phyloP scores from a whole-genome alignment of 371 early-diverging fungal genomes.

The Mortierella sp. region DNA sequence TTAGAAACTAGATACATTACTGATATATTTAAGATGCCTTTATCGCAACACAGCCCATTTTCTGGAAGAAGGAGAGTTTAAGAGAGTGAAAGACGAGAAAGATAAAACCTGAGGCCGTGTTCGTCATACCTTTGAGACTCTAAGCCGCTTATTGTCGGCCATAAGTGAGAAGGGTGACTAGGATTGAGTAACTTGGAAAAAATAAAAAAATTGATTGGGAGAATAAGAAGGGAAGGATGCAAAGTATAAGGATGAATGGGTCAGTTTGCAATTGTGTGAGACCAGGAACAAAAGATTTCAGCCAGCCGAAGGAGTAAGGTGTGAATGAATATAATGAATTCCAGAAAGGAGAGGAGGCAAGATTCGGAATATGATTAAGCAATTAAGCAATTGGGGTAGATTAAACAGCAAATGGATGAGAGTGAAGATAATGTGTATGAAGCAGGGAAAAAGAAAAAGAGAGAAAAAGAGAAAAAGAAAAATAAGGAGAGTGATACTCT shows the following conservation, averaged over 20 bases:
- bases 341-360: not conserved
- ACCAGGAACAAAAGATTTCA: not conserved
- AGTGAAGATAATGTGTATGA: not conserved
- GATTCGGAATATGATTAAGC: not conserved
- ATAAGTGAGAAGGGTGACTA: not conserved
- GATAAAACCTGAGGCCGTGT: not conserved
- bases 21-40: not conserved
- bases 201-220: not conserved
- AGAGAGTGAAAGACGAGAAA: not conserved
- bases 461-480: not conserved
- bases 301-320: not conserved
- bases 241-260: not conserved
- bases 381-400: not conserved
- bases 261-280: not conserved
- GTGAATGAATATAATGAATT: not conserved
- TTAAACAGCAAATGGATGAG: too few relatives aligned
- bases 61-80: too few relatives aligned
- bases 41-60: too few relatives aligned
- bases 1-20: not conserved
- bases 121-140: conserved; percentile 63
- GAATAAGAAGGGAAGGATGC: not conserved
- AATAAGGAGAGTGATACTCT: not conserved
- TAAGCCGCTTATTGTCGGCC: conserved; percentile 71
- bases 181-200: not conserved
- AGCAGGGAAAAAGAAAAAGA: not conserved